Base-by-base conservation (phyloP, 2,329 filamentous ascomycete species). In the Simplicillium sp. region DNA sequence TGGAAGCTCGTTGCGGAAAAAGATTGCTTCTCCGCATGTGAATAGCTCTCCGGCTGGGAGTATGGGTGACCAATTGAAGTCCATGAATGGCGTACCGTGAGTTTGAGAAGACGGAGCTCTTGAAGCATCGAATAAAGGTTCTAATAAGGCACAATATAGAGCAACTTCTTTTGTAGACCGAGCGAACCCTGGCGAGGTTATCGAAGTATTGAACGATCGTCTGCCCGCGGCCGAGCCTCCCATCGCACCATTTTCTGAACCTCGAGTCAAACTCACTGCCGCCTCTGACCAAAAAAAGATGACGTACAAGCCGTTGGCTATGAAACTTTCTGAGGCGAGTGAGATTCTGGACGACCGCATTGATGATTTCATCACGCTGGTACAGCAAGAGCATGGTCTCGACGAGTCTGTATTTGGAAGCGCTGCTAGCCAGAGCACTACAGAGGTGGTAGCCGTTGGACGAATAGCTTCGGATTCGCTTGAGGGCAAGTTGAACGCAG, bases 271-370 rank as follows among this genome's bases (percentile, higher is more conserved):
- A 56, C 72, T 95, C 15, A 89, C 82, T 6, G 85, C 87, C 3
- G 85, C 86, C 44, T 90, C 87, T 2, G 90, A 97, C 57, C 75
- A 87, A 54, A 88, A 89, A 58, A 96, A 95, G 58, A 82, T 96
- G 50, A 79, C 71, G 1, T 98, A 97, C 64, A 92, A 89, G 56
- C 86, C 88, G 2, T 82, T 97, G 71, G 84, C 87, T 2, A 95
- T 97, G 88, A 94, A 95, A 55, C 71, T 92, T 7, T 89, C 87
- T 5, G 89, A 96, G 58, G 81, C 87, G 0, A 94, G 90, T 4
- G 89, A 95, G 59, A 86, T 95, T 35, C 73, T 97, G 7, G 92
- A 98, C 62, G 90, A 97, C 61, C 76, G 88, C 51, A 96, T 98
- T 66, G 88, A 97, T 52, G 87, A 89, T 47, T 95, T 96, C 54